Evolutionary conservation across 2,329 filamentous ascomycete genomes (phyloP).

Genomic region (Aspergillus unguis): DNA sequence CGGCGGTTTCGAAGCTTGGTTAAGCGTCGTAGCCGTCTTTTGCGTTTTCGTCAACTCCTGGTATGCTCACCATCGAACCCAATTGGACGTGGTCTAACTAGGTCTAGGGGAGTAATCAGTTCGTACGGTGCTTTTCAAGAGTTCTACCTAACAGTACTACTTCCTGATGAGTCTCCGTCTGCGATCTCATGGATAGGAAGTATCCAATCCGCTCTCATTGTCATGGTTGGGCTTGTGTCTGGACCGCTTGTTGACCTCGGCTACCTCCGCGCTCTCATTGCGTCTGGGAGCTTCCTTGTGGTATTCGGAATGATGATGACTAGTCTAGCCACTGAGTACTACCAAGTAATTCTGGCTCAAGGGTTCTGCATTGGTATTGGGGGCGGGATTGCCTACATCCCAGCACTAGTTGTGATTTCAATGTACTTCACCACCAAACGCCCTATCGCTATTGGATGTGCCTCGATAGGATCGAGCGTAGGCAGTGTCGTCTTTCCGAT

Average conservation of each 20-base stretch:
- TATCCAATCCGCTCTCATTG: constrained; percentile 47
- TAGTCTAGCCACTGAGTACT: constrained; percentile 29
- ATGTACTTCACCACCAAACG: constrained; percentile 44
- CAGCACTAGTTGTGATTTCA: constrained; percentile 30
- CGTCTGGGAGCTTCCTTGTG: constrained; percentile 41
- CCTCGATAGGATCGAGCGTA: constrained; percentile 55
- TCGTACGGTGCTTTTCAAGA: constrained; percentile 50
- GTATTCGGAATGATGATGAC: constrained; percentile 38
- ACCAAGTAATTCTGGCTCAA: constrained; percentile 45
- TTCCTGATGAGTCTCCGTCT: constrained; percentile 37
- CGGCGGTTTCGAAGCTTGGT: constrained; percentile 29
- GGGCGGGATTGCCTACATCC: constrained; percentile 32
- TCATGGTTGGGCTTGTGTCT: constrained; percentile 45
- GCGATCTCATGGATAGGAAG: constrained; percentile 49
- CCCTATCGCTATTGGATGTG: constrained; percentile 55
- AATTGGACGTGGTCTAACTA: neutral
- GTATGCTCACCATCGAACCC: constrained; percentile 14
- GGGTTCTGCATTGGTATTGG: constrained; percentile 33
- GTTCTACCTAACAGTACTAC: constrained; percentile 43
- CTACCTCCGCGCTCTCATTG: constrained; percentile 41
- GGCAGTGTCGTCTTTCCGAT: constrained; percentile 61
- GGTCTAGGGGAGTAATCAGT: constrained; percentile 40
- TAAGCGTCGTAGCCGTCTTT: constrained; percentile 30
- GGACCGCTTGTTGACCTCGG: constrained; percentile 50
- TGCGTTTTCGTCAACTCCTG: constrained; percentile 35